These are phyloP conservation scores for Lepidium aucheri DNA, from an alignment of 345 rosid genomes.

Conservation along the genomic window DNA sequence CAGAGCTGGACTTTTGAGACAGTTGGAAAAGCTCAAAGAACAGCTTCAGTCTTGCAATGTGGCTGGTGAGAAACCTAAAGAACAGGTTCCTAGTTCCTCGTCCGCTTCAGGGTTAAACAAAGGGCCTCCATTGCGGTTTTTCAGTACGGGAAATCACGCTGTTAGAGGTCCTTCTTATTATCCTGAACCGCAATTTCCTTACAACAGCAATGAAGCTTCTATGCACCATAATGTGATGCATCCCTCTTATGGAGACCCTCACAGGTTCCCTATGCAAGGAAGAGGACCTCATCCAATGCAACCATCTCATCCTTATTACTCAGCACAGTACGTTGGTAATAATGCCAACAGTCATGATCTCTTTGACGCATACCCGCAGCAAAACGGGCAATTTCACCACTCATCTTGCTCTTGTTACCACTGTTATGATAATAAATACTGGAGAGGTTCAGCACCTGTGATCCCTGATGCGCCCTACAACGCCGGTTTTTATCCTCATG, in stretches of 20 bases:
- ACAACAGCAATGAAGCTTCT: conserved; percentile 34
- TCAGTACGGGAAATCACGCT: conserved; percentile 40
- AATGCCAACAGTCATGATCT: conserved; percentile 34
- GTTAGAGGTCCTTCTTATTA: conserved; percentile 41
- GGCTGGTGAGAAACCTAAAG: conserved; percentile 32
- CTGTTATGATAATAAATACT: conserved; percentile 46
- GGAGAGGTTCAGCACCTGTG: conserved; percentile 35
- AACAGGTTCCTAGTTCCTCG: conserved; percentile 33
- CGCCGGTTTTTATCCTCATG: conserved; percentile 42
- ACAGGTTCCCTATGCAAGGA: conserved; percentile 41
- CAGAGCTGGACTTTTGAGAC: conserved; percentile 74
- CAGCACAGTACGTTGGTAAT: conserved; percentile 46
- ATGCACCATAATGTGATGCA: conserved; percentile 32
- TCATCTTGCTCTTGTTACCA: conserved; percentile 66
- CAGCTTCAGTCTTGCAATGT: conserved; percentile 49
- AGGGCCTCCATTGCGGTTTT: conserved; percentile 34
- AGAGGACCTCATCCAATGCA: conserved; percentile 34
- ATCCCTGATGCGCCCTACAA: conserved; percentile 41
- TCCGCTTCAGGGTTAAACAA: conserved; percentile 37
- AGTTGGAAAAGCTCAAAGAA: conserved; percentile 87
- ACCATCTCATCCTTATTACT: conserved; percentile 31
- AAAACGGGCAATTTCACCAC: conserved; percentile 47
- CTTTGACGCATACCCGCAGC: conserved; percentile 42
- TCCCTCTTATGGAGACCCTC: conserved; percentile 43
- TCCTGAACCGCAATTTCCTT: conserved; percentile 41